phyloP scores from a whole-genome alignment of 2,329 filamentous ascomycete species.

The Diaporthe vexans region DNA sequence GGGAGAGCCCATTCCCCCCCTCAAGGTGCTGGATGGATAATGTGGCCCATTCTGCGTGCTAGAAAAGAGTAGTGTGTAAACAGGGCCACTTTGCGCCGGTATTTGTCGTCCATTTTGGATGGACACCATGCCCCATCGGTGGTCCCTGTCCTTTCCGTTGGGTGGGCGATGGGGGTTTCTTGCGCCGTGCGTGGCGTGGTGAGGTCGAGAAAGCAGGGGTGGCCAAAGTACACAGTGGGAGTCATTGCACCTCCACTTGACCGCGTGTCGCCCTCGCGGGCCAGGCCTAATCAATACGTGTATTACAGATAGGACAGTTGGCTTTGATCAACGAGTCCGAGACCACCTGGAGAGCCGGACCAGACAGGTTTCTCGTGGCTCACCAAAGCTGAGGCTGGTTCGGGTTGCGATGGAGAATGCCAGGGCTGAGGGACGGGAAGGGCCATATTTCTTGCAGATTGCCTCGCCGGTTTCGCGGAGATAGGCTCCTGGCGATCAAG shows the following conservation, averaged over 20 bases:
- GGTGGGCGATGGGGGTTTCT: neutral
- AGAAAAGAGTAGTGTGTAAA: neutral
- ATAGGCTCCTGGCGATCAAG: slow-evolving; percentile 4
- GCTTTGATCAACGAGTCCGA: slow-evolving; percentile 7
- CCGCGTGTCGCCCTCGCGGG: neutral
- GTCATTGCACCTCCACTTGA: slow-evolving; percentile 20
- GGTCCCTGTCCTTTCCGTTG: neutral
- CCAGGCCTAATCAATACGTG: neutral
- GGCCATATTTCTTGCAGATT: slow-evolving; percentile 12
- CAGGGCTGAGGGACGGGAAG: neutral
- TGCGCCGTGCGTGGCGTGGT: slow-evolving; percentile 1
- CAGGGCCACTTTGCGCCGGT: neutral
- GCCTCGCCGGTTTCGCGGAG: neutral
- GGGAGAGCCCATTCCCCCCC: neutral
- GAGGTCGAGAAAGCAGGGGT: neutral
- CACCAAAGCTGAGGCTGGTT: neutral
- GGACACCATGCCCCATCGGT: neutral
- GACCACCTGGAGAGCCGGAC: neutral
- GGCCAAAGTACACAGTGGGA: neutral
- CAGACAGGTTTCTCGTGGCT: neutral
- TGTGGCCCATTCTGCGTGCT: neutral
- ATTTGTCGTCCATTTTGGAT: neutral
- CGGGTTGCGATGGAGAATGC: neutral
- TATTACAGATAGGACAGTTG: neutral
- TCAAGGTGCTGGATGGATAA: neutral